Percentiles rank a stretch among this genome's conserved stretches.
Evolutionary conservation across 1,284 basidiomycete genomes (phyloP).

Genomic region (Rhodotorula sp.): DNA sequence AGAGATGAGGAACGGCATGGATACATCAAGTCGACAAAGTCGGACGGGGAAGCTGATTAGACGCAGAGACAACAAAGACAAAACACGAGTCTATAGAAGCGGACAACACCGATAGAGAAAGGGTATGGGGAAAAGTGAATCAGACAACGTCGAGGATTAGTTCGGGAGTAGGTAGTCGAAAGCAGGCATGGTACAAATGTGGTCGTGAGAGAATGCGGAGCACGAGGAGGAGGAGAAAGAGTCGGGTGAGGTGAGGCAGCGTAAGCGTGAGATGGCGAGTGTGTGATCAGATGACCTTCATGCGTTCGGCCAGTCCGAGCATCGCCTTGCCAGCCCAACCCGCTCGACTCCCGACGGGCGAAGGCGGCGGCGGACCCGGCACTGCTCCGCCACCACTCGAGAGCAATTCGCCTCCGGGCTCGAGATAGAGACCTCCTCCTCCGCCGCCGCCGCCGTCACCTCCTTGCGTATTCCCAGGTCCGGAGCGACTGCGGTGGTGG

Average conservation of each 20-base stretch:
- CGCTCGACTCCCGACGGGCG: background rate
- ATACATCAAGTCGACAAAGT: no score
- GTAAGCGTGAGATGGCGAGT: background rate
- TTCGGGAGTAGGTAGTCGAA: no score
- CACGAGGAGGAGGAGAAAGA: background rate
- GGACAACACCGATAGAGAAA: no score
- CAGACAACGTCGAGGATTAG: no score
- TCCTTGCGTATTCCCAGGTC: background rate
- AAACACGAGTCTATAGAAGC: no score
- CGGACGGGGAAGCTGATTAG: no score
- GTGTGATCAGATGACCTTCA: constrained; percentile 5
- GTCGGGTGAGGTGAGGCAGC: background rate
- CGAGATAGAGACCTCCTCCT: background rate
- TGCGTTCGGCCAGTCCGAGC: constrained; percentile 12
- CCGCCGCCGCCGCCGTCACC: background rate
- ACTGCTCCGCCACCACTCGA: background rate
- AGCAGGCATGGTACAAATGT: no score
- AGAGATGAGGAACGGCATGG: no score
- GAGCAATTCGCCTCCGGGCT: background rate
- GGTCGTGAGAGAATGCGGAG: no score
- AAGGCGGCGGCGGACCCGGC: background rate
- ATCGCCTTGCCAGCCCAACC: constrained; percentile 14
- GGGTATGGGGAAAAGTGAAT: no score
- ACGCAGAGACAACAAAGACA: no score
- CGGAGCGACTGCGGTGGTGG: background rate